Evolutionary conservation across 2,329 filamentous ascomycete species (phyloP), one percentile per base, ranked within the genome.

Genomic region (Xylariaceae sp.): DNA sequence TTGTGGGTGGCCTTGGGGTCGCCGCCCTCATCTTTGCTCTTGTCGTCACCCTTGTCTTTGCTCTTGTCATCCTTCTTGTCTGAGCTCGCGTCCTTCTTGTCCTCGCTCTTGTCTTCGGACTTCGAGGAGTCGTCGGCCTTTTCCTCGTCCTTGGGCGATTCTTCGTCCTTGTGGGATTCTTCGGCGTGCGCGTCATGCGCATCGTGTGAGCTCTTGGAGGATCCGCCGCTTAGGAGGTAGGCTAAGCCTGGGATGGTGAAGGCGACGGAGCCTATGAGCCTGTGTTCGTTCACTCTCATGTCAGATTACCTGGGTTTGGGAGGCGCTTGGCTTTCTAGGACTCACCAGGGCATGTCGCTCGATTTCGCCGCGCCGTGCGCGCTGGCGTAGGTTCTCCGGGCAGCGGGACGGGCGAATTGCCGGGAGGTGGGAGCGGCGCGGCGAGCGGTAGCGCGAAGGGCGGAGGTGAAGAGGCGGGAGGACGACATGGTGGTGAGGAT

Each of bases 341-440:
- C 54, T 57, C 45, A 61, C 58, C 52, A 60, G n/a, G 58, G 58
- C 47, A 55, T 8, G 13, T 61, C 58, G 33, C 52, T 54, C 16
- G 52, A 34, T 34, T 56, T 54, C 29, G 48, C 38, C 7, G 48
- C 48, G 1, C 39, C 39, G 16, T n/a, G 30, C 9, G 42, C 40
- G 39, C 37, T 47, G n/a, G 48, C 42, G 17, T 54, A 52, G 19
- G 37, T 18, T 32, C 45, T 44, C 12, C 45, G 49, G n/a, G 45
- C 40, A 15, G 33, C 18, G 17, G 41, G 39, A 26, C 40, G 35
- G 13, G 43, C 12, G 2, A 24, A 16, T 8, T 37, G 45, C 29
- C 38, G 40, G 17, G 11, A 38, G 12, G 19, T 9, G 33, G 11
- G 40, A 11, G 19, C 16, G 33, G 35, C 29, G 39, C 34, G 13